Conservation (phyloP, 2,329 filamentous ascomycete genomes). For the Pseudofabraea citricarpa region DNA sequence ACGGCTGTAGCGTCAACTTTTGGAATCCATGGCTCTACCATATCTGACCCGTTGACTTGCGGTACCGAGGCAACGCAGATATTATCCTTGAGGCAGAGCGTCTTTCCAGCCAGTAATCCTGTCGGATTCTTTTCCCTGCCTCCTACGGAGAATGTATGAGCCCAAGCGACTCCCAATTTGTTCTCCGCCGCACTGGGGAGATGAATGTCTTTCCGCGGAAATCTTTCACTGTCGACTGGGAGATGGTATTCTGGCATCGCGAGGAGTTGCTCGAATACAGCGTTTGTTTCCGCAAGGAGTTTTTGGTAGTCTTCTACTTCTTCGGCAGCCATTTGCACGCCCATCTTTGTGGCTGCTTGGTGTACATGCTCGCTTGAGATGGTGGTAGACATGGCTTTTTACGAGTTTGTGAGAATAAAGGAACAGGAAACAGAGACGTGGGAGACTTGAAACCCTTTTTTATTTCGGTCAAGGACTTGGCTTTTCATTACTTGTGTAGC, state of each 20-base stretch:
- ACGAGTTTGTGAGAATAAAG: too few relatives aligned
- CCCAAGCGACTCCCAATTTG: constrained; percentile 44
- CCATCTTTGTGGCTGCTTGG: constrained; percentile 30
- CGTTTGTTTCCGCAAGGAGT: constrained; percentile 45
- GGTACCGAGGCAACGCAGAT: constrained; percentile 48
- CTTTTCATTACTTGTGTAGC: too few relatives aligned
- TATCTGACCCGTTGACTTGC: constrained; percentile 46
- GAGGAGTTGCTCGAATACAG: constrained; percentile 41
- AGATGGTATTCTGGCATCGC: constrained; percentile 24
- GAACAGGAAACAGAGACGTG: too few relatives aligned
- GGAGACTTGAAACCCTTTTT: too few relatives aligned
- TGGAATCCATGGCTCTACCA: constrained; percentile 43
- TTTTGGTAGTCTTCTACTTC: constrained; percentile 40
- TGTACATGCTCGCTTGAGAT: constrained; percentile 35
- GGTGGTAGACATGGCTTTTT: constrained; percentile 14
- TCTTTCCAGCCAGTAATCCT: constrained; percentile 33
- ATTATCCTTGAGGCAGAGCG: constrained; percentile 47
- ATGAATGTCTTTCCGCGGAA: constrained; percentile 38
- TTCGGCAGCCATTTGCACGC: constrained; percentile 30
- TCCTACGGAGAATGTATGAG: constrained; percentile 41
- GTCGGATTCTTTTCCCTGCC: constrained; percentile 21
- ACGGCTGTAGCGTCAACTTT: constrained; percentile 47
- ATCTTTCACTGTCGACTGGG: not conserved
- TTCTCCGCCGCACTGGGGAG: constrained; percentile 36
- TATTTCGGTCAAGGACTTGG: too few relatives aligned